Conservation (phyloP, 768 basidiomycete species). For the Rhizopogon vinicolor region DNA sequence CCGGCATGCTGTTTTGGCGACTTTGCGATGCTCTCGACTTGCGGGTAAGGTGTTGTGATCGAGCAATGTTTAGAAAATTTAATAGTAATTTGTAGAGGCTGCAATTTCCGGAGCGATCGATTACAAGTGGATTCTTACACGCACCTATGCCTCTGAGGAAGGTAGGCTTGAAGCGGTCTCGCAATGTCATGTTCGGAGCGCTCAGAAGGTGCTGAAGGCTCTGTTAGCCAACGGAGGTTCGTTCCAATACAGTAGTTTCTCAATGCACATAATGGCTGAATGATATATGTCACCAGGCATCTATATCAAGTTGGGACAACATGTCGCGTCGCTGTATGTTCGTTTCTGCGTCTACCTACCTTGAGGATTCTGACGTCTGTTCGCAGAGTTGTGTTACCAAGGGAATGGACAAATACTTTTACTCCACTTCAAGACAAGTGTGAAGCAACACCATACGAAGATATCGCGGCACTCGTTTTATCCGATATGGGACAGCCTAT, state of each 20-base stretch:
- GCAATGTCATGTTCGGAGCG: slow-evolving; percentile 81
- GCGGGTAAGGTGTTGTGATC: slow-evolving; percentile 44
- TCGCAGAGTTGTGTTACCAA: slow-evolving; percentile 48
- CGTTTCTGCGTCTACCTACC: slow-evolving; percentile 12
- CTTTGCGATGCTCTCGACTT: slow-evolving; percentile 74
- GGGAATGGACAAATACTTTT: slow-evolving; percentile 60
- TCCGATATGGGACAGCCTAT: slow-evolving; percentile 74
- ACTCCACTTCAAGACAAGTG: slow-evolving; percentile 85
- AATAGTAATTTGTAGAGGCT: slow-evolving; percentile 37
- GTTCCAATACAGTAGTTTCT: slow-evolving; percentile 14
- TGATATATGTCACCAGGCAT: slow-evolving; percentile 43
- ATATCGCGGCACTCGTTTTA: slow-evolving; percentile 70
- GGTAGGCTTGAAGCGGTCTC: slow-evolving; percentile 55
- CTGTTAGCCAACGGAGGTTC: slow-evolving; percentile 84
- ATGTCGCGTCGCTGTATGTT: slow-evolving; percentile 65
- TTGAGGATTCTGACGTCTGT: slow-evolving; percentile 8
- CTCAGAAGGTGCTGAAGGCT: slow-evolving; percentile 72
- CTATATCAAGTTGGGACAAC: slow-evolving; percentile 89
- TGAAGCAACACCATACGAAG: slow-evolving; percentile 79
- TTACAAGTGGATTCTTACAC: slow-evolving; percentile 66
- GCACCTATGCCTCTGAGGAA: slow-evolving; percentile 44
- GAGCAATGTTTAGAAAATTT: slow-evolving; percentile 4
- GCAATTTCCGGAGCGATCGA: slow-evolving; percentile 62
- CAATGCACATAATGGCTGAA: neutral
- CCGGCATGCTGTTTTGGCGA: slow-evolving; percentile 70